Base-by-base conservation (phyloP, 2,329 filamentous ascomycete genomes). In the Aureobasidium lini region DNA sequence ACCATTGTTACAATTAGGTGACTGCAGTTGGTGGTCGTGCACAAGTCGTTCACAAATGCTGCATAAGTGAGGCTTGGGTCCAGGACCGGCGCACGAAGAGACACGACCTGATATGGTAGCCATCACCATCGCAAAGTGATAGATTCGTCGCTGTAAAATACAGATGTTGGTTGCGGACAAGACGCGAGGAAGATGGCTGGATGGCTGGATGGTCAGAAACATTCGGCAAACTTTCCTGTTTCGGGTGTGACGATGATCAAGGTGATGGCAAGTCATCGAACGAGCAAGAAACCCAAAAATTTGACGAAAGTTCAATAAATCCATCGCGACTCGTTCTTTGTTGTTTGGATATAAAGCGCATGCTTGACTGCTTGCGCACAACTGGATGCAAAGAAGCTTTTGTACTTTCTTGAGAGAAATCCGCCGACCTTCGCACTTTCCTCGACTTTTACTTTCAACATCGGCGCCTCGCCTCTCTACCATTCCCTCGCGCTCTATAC, bases 381-480 rank as follows among this genome's bases (percentile, higher is more conserved):
- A 56, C 62, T 62, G 61, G 44, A 64, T 64, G 62, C 61, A 57
- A 49, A 43, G 61, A 59, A 61, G 62, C 50, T 54, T 52, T 39
- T 43, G 37, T 18, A 44, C 43, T 6, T 50, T 60, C 32, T 42
- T 61, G 59, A 64, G 53, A 59, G 62, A 56, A 57, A 59, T 57
- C 34, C 31, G 47, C 16, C 37, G 36, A 28, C 37, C 50, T 50
- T 61, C 50, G 47, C 43, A 59, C 43, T 36, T 40, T 43, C 52
- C 34, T 40, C 59, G 34, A 49, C 40, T 47, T 57, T 52, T 56
- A 18, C 49, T 40, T 37, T 18, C 58, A 10, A 44, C 48, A 31
- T 15, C 47, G 9, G n/a, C 40, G 6, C 31, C 32, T 37, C 48
- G 42, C 48, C 54, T 9, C 32, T 57, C 13, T 11, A n/a, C 29